Evolutionary conservation across 1,139 yeast species (phyloP), one percentile per base, ranked within the genome.

Genomic region (Lodderomyces oxycetoniae): DNA sequence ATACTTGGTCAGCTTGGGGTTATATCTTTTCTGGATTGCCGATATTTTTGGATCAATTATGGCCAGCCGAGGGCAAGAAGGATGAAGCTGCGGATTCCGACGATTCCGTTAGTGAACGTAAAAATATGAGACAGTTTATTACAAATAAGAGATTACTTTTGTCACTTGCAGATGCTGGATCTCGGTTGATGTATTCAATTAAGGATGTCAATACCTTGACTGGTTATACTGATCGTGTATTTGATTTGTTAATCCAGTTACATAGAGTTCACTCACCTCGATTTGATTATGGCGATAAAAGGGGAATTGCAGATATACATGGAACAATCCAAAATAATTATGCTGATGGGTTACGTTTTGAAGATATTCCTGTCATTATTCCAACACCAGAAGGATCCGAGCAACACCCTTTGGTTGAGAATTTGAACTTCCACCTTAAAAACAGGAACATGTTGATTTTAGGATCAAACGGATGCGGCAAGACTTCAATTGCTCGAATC

Each of bases 1-100:
- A 86, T 52, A 79, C 93, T 12, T 89, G 96, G 97, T 87, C 95
- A 3, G 95, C 95, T 0, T 71, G 91, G 63, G 96, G 96, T 8
- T 88, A 88, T 53, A 62, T 87, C 20, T 88, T 86, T 63, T 87
- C 96, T 1, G 85, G 95, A 1, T 71, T 88, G 42, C 97, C 97
- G 2, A 91, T 88, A 17, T 66, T 69, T 38, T 53, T 69, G 36
- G 74, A 67, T 37, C 74, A 68, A 40, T 45, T 67, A 21, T 63
- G 64, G 62, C 67, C 67, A 8, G 41, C 42, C 12, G 35, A 40
- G 26, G 34, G 35, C 34, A 25, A 45, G 45, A 24, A 32, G 11
- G 33, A 33, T 6, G 25, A 32, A 20, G 40, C 30, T 6, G 11
- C 38, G 9, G 33, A 33, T 28, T 17, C 37, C 17, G 68, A 64